A percentile compares a stretch with the other conserved stretches of the same genome.
Conservation (phyloP, 2,329 filamentous ascomycete genomes). For the Incumbomyces delicatus region DNA sequence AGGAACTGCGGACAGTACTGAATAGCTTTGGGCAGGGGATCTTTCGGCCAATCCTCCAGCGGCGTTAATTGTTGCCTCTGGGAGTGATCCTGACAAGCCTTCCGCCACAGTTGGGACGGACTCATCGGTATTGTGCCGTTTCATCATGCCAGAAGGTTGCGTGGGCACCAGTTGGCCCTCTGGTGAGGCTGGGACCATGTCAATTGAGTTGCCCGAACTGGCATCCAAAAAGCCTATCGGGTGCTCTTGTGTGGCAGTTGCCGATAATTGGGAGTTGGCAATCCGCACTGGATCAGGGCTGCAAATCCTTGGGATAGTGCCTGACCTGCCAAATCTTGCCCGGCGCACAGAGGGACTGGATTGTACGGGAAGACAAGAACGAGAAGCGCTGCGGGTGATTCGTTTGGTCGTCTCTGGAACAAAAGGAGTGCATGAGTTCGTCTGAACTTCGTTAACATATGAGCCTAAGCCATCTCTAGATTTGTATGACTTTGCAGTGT, state of each 20-base stretch:
- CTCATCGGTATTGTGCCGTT: too few relatives aligned
- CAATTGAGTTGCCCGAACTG: constrained; percentile 1
- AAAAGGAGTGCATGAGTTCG: background rate
- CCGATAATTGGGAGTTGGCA: constrained; percentile 3
- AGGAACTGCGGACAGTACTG: background rate
- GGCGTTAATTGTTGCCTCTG: too few relatives aligned
- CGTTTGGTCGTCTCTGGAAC: constrained; percentile 1
- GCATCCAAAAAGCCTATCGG: background rate
- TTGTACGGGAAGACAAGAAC: background rate
- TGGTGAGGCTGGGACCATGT: constrained; percentile 6
- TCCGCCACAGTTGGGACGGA: too few relatives aligned
- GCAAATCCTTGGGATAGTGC: background rate
- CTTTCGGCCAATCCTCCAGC: too few relatives aligned
- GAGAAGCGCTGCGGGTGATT: background rate
- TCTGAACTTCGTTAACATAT: too few relatives aligned
- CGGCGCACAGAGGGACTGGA: background rate
- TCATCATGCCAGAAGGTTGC: background rate
- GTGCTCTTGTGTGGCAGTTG: background rate
- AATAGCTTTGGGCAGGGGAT: too few relatives aligned
- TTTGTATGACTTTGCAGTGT: too few relatives aligned
- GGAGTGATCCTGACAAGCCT: too few relatives aligned
- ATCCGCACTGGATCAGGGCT: constrained; percentile 1
- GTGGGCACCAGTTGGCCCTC: background rate
- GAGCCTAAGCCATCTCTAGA: too few relatives aligned
- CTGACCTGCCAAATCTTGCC: background rate